Evolutionary conservation across 2,329 filamentous ascomycete genomes (phyloP).

Genomic region (Monosporascus ibericus): DNA sequence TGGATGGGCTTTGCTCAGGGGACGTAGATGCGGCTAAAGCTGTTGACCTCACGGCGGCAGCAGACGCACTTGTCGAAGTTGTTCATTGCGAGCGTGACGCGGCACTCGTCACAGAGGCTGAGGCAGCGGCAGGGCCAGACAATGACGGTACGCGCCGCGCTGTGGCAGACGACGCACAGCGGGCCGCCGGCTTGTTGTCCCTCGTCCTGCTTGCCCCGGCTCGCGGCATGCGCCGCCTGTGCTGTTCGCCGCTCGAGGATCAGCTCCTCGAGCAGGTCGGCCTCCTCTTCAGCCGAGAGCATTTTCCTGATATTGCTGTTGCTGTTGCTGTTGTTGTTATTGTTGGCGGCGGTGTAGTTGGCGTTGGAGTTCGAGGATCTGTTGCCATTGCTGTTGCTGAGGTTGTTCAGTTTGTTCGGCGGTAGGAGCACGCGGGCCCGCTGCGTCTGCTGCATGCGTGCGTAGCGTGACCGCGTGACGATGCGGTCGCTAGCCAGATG

Average conservation of each 20-base stretch:
- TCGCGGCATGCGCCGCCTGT: constrained; percentile 16
- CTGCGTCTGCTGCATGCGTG: constrained; percentile 60
- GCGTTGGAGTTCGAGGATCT: constrained; percentile 27
- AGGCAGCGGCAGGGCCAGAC: constrained; percentile 96
- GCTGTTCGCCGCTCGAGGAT: constrained; percentile 45
- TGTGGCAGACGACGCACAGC: constrained; percentile 90
- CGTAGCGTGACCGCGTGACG: constrained; percentile 77
- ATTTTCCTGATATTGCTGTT: constrained; percentile 15
- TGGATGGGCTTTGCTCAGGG: constrained; percentile 42
- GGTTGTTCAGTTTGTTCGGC: constrained; percentile 21
- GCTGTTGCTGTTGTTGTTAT: not conserved
- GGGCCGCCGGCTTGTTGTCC: constrained; percentile 53
- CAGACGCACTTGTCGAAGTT: constrained; percentile 97
- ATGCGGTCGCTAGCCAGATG: constrained; percentile 67
- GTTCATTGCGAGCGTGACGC: constrained; percentile 89
- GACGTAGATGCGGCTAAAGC: constrained; percentile 88
- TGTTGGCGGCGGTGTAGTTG: constrained; percentile 7
- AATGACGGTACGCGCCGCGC: constrained; percentile 77
- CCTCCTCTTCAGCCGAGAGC: constrained; percentile 52
- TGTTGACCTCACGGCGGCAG: constrained; percentile 79
- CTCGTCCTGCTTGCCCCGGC: constrained; percentile 4
- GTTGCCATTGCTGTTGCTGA: constrained; percentile 16
- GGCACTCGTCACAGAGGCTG: constrained; percentile 89
- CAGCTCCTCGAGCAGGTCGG: constrained; percentile 54
- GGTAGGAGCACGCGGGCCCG: constrained; percentile 61